These are phyloP conservation scores for Phytophthora multivora DNA, from an alignment of 352 stramenopile species.

Conservation along the genomic window DNA sequence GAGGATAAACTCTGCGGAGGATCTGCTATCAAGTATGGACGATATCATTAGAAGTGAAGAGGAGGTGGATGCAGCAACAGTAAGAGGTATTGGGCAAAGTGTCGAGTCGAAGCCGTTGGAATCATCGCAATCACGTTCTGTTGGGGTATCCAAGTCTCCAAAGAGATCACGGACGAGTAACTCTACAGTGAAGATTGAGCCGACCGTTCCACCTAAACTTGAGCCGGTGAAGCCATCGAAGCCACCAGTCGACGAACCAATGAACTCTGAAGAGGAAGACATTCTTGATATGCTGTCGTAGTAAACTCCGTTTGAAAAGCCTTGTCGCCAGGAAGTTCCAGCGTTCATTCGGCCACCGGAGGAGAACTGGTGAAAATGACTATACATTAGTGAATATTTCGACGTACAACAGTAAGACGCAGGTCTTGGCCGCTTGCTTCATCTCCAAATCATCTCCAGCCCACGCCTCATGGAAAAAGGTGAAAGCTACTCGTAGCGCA, in stretches of 20 bases:
- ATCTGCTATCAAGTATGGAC: slow-evolving; percentile 52
- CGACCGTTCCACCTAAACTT: background rate
- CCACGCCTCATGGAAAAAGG: background rate
- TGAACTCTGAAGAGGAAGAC: slow-evolving; percentile 59
- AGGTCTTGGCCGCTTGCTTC: background rate
- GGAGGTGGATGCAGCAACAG: slow-evolving; percentile 12
- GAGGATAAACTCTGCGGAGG: slow-evolving; percentile 41
- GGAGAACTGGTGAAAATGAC: background rate
- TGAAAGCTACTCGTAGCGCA: slow-evolving; percentile 5
- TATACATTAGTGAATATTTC: slow-evolving; percentile 6
- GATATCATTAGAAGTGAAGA: slow-evolving; percentile 42
- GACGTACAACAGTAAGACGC: background rate
- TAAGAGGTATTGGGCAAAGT: background rate
- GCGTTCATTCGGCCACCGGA: too few relatives aligned
- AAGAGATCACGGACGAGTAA: background rate
- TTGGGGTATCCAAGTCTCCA: background rate
- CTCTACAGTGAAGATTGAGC: slow-evolving; percentile 2
- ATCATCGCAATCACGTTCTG: background rate
- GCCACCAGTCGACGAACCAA: slow-evolving; percentile 17
- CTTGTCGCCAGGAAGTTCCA: too few relatives aligned
- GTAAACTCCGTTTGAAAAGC: background rate
- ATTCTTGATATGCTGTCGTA: slow-evolving; percentile 58
- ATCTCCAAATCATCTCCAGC: background rate
- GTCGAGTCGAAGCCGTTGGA: background rate
- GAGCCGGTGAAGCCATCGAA: slow-evolving; percentile 8